These are phyloP conservation scores for Lipomyces lipofer DNA, from an alignment of 805 yeast species.

Conservation along the genomic window DNA sequence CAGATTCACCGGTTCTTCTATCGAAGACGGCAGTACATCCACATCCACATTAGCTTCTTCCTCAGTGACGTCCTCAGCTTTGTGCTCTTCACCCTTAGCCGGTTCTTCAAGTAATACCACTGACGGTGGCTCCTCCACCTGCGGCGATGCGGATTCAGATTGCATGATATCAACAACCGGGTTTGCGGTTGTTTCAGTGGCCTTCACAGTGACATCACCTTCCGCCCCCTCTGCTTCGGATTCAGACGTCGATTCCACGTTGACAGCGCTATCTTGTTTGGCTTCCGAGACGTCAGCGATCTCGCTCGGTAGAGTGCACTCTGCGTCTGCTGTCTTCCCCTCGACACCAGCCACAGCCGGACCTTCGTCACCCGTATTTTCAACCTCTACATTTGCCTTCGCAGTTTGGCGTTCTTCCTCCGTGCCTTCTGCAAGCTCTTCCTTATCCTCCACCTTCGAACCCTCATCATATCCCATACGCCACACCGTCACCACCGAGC, in stretches of 20 bases:
- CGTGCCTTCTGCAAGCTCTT: too few species aligned
- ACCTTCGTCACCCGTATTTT: neutral
- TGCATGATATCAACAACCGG: neutral
- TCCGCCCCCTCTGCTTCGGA: too few species aligned
- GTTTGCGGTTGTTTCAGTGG: too few species aligned
- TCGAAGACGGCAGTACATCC: neutral
- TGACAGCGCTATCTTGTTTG: neutral
- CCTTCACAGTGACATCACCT: too few species aligned
- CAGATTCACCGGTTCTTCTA: neutral
- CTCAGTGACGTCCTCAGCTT: conserved; percentile 1
- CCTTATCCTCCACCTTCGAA: neutral
- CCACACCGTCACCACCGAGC: conserved; percentile 20
- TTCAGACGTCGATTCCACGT: neutral
- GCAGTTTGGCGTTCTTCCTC: neutral
- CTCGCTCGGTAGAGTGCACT: neutral
- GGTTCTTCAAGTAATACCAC: neutral
- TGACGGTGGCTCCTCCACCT: neutral
- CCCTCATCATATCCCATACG: conserved; percentile 13
- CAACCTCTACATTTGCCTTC: conserved; percentile 6
- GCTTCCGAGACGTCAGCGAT: neutral
- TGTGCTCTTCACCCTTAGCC: neutral
- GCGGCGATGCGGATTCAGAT: neutral
- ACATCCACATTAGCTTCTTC: neutral
- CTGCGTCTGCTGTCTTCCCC: neutral
- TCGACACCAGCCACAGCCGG: neutral